Evolutionary conservation across 2,329 filamentous ascomycete genomes (phyloP).

Genomic region (Fusarium sp.): DNA sequence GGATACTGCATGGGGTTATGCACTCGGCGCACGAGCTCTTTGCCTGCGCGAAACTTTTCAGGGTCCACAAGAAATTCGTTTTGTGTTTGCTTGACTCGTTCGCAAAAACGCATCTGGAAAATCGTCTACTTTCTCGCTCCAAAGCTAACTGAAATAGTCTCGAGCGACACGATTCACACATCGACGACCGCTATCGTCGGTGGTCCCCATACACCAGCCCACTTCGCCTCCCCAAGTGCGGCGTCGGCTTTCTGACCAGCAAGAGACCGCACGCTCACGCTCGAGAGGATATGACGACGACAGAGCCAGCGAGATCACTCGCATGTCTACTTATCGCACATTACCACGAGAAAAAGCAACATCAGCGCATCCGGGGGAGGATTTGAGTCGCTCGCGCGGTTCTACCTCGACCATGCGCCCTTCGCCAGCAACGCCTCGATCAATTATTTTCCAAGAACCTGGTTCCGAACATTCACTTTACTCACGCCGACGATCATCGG

Average conservation of each 20-base stretch:
- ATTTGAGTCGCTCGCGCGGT: slow-evolving; percentile 54
- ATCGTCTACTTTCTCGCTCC: slow-evolving; percentile 21
- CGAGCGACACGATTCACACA: slow-evolving; percentile 63
- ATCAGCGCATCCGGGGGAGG: slow-evolving; percentile 57
- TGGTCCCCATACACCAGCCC: slow-evolving; percentile 63
- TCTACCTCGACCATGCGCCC: slow-evolving; percentile 56
- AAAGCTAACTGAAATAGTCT: slow-evolving; percentile 58
- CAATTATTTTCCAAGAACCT: slow-evolving; percentile 64
- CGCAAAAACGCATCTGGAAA: slow-evolving; percentile 1
- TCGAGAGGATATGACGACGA: slow-evolving; percentile 62
- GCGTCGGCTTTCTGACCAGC: slow-evolving; percentile 71
- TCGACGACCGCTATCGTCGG: slow-evolving; percentile 69
- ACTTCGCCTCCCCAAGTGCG: slow-evolving; percentile 66
- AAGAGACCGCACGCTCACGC: slow-evolving; percentile 60
- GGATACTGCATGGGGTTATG: slow-evolving; percentile 24
- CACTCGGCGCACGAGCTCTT: slow-evolving; percentile 13
- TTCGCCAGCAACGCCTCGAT: slow-evolving; percentile 66
- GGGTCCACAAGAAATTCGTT: slow-evolving; percentile 8
- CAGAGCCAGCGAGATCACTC: slow-evolving; percentile 57
- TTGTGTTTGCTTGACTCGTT: slow-evolving; percentile 8
- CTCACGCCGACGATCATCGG: slow-evolving; percentile 59
- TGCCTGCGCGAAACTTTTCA: slow-evolving; percentile 7
- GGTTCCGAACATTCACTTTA: slow-evolving; percentile 50
- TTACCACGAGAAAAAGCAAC: slow-evolving; percentile 61
- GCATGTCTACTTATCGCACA: slow-evolving; percentile 63